Evolutionary conservation across 208 protist genomes (phyloP).

Genomic region (Leishmania major): DNA sequence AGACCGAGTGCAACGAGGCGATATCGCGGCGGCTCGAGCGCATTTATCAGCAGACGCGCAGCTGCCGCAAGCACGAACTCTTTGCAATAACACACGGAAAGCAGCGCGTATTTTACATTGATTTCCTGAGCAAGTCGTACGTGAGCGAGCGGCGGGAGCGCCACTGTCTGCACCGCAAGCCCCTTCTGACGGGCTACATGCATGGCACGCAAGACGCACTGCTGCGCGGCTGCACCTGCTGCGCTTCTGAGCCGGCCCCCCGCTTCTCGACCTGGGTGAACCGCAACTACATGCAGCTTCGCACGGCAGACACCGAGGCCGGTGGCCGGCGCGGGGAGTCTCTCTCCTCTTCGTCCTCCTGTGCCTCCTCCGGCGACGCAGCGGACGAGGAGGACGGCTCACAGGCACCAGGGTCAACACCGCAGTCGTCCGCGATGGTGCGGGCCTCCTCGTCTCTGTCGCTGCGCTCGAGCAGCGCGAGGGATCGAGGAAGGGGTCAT

Average conservation of each 20-base stretch:
- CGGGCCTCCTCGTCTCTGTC: background rate
- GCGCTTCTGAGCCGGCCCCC: constrained; percentile 20
- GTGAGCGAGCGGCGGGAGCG: constrained; percentile 28
- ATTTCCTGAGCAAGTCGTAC: constrained; percentile 32
- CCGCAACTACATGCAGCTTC: constrained; percentile 27
- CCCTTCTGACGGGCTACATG: constrained; percentile 28
- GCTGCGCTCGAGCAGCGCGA: background rate
- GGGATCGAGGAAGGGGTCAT: no score
- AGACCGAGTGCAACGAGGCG: constrained; percentile 56
- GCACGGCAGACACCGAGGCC: constrained; percentile 12
- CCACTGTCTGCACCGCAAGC: constrained; percentile 30
- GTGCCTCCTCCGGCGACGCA: background rate
- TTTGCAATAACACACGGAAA: constrained; percentile 28
- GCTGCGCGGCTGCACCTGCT: constrained; percentile 27
- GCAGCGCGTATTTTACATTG: constrained; percentile 34
- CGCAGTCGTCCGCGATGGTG: background rate
- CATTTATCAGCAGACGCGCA: constrained; percentile 59
- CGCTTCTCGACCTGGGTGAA: constrained; percentile 35
- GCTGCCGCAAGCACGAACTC: constrained; percentile 14
- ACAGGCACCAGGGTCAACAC: background rate
- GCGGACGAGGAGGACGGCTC: background rate
- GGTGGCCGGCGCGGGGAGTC: background rate
- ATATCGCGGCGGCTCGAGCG: constrained; percentile 57
- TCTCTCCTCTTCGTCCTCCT: no score
- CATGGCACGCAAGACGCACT: constrained; percentile 33